Percentiles rank a stretch among this genome's conserved stretches.
Evolutionary conservation across 1,284 basidiomycete genomes (phyloP).

Genomic region (Cerioporus squamosus): DNA sequence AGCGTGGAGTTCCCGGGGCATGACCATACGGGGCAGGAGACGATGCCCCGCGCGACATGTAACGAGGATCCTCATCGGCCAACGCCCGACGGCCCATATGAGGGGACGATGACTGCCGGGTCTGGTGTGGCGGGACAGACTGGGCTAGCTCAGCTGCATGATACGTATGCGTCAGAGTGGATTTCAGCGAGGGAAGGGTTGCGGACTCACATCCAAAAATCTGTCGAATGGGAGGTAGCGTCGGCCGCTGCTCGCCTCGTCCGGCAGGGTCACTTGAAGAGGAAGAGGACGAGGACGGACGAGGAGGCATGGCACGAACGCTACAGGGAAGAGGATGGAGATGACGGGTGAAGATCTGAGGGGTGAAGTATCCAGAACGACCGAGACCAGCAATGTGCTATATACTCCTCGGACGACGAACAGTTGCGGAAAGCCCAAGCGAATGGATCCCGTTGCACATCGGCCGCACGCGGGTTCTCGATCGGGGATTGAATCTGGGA

Average conservation of each 20-base stretch:
- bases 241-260: slow-evolving; percentile 54
- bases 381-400: slow-evolving; percentile 13
- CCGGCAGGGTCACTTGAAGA: slow-evolving; percentile 37
- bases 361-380: slow-evolving; percentile 5
- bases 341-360: slow-evolving; percentile 8
- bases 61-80: slow-evolving; percentile 29
- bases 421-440: slow-evolving; percentile 16
- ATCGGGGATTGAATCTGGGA: slow-evolving; percentile 18
- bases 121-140: slow-evolving; percentile 29
- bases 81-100: slow-evolving; percentile 29
- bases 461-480: slow-evolving; percentile 15
- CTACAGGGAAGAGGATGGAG: slow-evolving; percentile 12
- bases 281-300: slow-evolving; percentile 29
- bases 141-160: slow-evolving; percentile 27
- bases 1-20: slow-evolving; percentile 16
- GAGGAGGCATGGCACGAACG: slow-evolving; percentile 43
- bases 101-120: slow-evolving; percentile 28
- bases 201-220: slow-evolving; percentile 59
- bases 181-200: not conserved
- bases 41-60: slow-evolving; percentile 17
- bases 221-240: slow-evolving; percentile 77
- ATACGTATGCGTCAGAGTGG: not conserved
- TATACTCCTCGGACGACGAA: slow-evolving; percentile 19
- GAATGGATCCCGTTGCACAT: slow-evolving; percentile 15
- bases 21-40: slow-evolving; percentile 16